phyloP scores from a whole-genome alignment of 768 basidiomycete genomes.

The Rhizopogon vulgaris region DNA sequence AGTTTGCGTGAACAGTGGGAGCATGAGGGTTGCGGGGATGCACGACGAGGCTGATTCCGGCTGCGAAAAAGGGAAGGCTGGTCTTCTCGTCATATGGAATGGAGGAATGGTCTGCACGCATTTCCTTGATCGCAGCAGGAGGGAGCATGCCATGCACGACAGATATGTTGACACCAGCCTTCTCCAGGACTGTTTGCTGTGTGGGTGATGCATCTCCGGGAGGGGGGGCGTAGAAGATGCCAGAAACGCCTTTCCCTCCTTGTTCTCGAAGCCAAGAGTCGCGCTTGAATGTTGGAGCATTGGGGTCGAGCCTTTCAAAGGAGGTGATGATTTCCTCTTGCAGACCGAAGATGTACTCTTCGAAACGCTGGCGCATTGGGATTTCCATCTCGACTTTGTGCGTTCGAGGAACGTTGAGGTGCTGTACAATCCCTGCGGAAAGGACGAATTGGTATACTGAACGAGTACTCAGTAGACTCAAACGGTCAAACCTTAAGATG shows the following conservation, averaged over 20 bases:
- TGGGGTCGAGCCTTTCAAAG: constrained; percentile 75
- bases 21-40: constrained; percentile 93
- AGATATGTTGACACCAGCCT: constrained; percentile 93
- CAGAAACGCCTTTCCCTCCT: constrained; percentile 71
- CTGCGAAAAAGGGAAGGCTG: constrained; percentile 87
- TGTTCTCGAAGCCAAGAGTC: constrained; percentile 73
- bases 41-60: constrained; percentile 87
- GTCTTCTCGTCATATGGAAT: constrained; percentile 56
- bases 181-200: constrained; percentile 66
- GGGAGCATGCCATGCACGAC: constrained; percentile 86
- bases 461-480: too few species aligned
- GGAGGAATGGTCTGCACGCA: constrained; percentile 86
- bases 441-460: too few species aligned
- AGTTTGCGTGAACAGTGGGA: constrained; percentile 93
- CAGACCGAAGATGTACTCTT: constrained; percentile 66
- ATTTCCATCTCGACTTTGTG: constrained; percentile 7
- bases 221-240: constrained; percentile 59
- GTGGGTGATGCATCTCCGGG: constrained; percentile 27
- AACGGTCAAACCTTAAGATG: too few species aligned
- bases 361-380: constrained; percentile 72
- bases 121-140: constrained; percentile 85
- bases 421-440: too few species aligned
- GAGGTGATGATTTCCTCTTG: constrained; percentile 75
- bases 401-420: too few species aligned
- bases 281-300: constrained; percentile 65